Evolutionary conservation across 2,329 filamentous ascomycete species (phyloP), one percentile per base, ranked within the genome.

Genomic region (Ascochyta clinopodiicola): DNA sequence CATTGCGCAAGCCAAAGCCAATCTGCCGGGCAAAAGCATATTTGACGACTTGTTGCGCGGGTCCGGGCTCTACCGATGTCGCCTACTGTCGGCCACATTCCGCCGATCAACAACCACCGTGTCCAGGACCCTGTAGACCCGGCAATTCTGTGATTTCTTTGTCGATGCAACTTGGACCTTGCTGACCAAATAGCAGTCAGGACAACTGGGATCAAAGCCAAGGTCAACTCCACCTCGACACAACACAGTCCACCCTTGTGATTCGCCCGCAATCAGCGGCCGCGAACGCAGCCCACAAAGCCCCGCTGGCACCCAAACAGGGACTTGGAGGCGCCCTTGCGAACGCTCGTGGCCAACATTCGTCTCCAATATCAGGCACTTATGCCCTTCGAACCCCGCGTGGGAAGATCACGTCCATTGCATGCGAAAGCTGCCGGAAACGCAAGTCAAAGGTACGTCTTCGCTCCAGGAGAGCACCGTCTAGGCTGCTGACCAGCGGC

Each of bases 371-470:
- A 39, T 65, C 72, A 21, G 72, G 72, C 32, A 74, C 70, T 7
- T 75, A 75, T 55, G 72, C 72, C 19, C 53, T 75, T 35, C 70
- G 72, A 27, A 75, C 72, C 9, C 72, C 72, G 24, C 67, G 72
- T n/a, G 72, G 72, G 24, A 75, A 75, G 48, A 76, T 76, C 44
- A 76, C 73, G 12, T 75, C 73, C 6, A 76, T 76, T 62, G 73
- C 73, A 17, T 76, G 73, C 53, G 73, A 75, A 45, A 75, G 72
- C 44, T 76, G 73, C 50, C 65, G 73, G 57, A 76, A 75, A 51
- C 68, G 73, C 19, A 76, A 76, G 47, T 75, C 72, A 32, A 76
- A 76, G 68, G 73, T 75, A 49, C 29, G 66, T 51, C 10, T 1
- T 32, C 3, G 9, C 35, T 9, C 7, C 19, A 21, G 24, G 19